Base-by-base conservation (phyloP, 2,329 filamentous ascomycete species). In the Calcarisporium arbuscula region DNA sequence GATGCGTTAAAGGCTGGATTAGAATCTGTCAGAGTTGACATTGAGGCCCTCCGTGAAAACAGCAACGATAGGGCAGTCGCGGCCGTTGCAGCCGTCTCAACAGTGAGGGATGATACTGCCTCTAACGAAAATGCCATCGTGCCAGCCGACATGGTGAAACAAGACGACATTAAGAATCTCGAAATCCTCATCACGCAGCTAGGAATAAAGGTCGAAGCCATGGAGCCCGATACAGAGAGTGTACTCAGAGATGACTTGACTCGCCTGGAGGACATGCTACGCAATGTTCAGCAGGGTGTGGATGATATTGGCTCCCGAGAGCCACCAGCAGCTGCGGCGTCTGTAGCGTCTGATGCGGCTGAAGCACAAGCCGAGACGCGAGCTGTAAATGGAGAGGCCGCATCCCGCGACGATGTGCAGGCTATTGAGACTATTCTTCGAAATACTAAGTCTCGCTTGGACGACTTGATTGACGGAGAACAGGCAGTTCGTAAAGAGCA, bases 391-490 rank as follows among this genome's bases (percentile, higher is more conserved):
- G 47, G 49, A 5, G 62, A 70, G 37, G 63, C 39, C 50, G 69
- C 47, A 48, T 68, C 46, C 54, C 64, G 85, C 53, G 87, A 95
- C 45, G 89, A 96, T 48, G 85, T 89, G 0, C 79, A 90, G 41
- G 87, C 87, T 9, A 89, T 96, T 39, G 90, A 95, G 58, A 94
- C 84, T 0, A 79, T 96, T 31, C 70, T 96, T 10, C 79, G 83
- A 27, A 95, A 94, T 54, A 89, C 88, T 20, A 95, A 95, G 56
- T 79, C 82, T 5, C 85, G 85, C 30, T 67, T 96, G 8, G 90
- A 95, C 39, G 88, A 94, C 39, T 57, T 77, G 15, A 74, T 94
- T 32, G 75, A 89, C 32, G 73, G 78, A 4, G 82, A 88, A 21
- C 78, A 84, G 38, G 67, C 77, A 3, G 78, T 88, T 8, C 70